These are phyloP conservation scores for Trypanosoma conorhini DNA, from an alignment of 208 protist genomes.

Conservation along the genomic window DNA sequence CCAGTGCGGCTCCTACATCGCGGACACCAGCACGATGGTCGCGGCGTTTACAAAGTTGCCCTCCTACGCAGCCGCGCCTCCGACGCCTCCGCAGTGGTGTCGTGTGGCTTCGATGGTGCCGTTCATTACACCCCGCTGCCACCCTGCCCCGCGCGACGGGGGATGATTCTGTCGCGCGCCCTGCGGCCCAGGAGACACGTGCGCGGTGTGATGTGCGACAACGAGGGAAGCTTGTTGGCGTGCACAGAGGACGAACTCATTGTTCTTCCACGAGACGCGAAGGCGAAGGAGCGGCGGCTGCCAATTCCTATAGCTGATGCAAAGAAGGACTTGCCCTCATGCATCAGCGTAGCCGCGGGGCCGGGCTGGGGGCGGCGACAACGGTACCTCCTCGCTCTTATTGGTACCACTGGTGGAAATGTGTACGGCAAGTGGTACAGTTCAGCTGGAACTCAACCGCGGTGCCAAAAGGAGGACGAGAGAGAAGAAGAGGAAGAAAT, in stretches of 20 bases:
- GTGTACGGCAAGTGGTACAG: conserved; percentile 20
- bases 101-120: conserved; percentile 58
- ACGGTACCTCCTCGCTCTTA: conserved; percentile 1
- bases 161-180: neutral
- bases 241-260: conserved; percentile 29
- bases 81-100: conserved; percentile 27
- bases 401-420: conserved; percentile 22
- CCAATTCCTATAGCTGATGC: neutral
- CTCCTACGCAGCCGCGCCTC: conserved; percentile 14
- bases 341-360: neutral
- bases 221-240: conserved; percentile 13
- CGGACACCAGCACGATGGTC: conserved; percentile 53
- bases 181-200: conserved; percentile 1
- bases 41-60: conserved; percentile 58
- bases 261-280: neutral
- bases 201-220: conserved; percentile 23
- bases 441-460: neutral
- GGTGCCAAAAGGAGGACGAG: neutral
- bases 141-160: neutral
- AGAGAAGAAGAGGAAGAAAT: neutral
- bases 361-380: neutral
- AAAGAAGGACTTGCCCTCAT: conserved; percentile 18
- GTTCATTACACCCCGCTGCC: conserved; percentile 28
- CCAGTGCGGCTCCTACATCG: conserved; percentile 8
- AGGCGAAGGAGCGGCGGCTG: neutral